Base-by-base conservation (phyloP, 2,329 filamentous ascomycete genomes). In the Alternaria triticina region DNA sequence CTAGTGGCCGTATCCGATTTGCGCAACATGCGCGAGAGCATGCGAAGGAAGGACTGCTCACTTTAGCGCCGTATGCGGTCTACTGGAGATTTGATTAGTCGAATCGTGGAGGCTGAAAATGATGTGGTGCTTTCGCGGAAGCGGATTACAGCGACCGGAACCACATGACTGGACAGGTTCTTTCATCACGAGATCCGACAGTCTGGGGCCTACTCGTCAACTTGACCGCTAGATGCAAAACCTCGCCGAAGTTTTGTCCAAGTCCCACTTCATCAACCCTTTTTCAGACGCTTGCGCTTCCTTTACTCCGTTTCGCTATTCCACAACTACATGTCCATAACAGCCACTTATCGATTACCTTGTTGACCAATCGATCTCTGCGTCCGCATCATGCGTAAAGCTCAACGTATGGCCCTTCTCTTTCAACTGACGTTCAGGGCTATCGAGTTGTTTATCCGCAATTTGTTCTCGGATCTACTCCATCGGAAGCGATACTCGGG, bases 111-210 rank as follows among this genome's bases (percentile, higher is more conserved):
- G 50, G 56, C 55, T 56, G 44, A 51, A 60, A 55, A 62, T 55
- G 60, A 59, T 64, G 65, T 58, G 58, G 64, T 76, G 70, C 71
- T 76, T 76, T 73, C 74, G 74, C 72, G 70, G 72, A 74, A 73
- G 68, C 67, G 66, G 59, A 69, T 54, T 67, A 54, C 66, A 64
- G 54, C 50, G 67, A 68, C 72, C 70, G 70, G 55, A 52, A 60
- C 66, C 70, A 69, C 44, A 57, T 49, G 52, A 57, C 60, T 69
- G 70, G 71, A 57, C 25, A 51, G 10, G 49, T 20, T 22, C 45
- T 49, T 52, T 23, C 44, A 58, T 62, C 64, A 65, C 62, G 49
- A 64, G 63, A 44, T 52, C 62, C 65, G 51, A 52, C 40, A 12
- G 22, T 46, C 62, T 64, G 65, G 63, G 46, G 56, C 50, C 40